Evolutionary conservation across 1,284 basidiomycete species (phyloP).

Genomic region (Leccinum subrobustum): DNA sequence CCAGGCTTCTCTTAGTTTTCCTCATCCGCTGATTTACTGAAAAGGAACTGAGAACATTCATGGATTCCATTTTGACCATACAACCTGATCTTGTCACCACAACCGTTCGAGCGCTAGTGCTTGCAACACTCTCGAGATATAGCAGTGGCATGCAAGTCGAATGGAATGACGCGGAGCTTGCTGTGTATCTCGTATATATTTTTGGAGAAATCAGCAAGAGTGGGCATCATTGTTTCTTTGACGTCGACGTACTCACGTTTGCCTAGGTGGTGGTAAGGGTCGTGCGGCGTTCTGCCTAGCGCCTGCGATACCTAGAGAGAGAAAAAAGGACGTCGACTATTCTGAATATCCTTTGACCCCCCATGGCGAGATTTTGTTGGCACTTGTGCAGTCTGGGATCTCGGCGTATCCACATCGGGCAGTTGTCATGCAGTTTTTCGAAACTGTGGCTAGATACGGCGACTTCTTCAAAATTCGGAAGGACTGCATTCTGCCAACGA

Average conservation of each 20-base stretch:
- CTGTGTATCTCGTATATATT: constrained; percentile 88
- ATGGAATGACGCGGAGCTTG: constrained; percentile 96
- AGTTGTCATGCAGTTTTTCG: constrained; percentile 94
- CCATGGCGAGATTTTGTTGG: constrained; percentile 88
- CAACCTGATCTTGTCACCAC: constrained; percentile 80
- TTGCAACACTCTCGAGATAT: constrained; percentile 72
- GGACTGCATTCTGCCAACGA: constrained; percentile 80
- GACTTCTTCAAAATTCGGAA: constrained; percentile 96
- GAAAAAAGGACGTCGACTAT: constrained; percentile 72
- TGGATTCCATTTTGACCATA: constrained; percentile 80
- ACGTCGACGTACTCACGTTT: constrained; percentile 1
- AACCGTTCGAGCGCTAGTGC: constrained; percentile 68
- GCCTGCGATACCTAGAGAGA: constrained; percentile 64
- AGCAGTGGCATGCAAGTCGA: constrained; percentile 57
- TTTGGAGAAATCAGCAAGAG: constrained; percentile 92
- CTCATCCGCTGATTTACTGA: constrained; percentile 6
- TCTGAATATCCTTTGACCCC: constrained; percentile 84
- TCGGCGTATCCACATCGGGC: constrained; percentile 83
- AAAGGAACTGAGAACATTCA: constrained; percentile 79
- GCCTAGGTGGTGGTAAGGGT: constrained; percentile 66
- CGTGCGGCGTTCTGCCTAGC: constrained; percentile 73
- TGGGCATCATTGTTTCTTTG: constrained; percentile 30
- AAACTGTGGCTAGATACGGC: constrained; percentile 87
- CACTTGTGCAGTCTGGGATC: constrained; percentile 83
- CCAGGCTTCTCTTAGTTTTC: constrained; percentile 9